phyloP scores from a whole-genome alignment of 1,284 basidiomycete species.

The Anthracocystis walkeri region DNA sequence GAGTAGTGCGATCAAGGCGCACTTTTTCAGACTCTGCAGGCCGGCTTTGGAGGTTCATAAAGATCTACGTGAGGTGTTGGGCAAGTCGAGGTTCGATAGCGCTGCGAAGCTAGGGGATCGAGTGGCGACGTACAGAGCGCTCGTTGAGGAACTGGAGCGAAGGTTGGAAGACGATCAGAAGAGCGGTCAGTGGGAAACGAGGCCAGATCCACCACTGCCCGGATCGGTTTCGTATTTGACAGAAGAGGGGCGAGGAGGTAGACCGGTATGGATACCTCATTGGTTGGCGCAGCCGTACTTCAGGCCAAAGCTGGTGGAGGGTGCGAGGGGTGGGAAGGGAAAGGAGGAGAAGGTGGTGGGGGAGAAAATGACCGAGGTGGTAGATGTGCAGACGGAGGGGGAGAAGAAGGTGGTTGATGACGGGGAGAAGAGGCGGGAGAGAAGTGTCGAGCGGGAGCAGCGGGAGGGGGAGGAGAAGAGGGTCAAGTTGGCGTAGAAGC shows the following conservation, averaged over 20 bases:
- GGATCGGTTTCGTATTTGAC: constrained; percentile 39
- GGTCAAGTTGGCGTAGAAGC: constrained; percentile 7
- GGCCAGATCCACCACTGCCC: constrained; percentile 26
- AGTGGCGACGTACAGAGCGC: constrained; percentile 74
- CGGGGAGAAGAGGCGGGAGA: constrained; percentile 5
- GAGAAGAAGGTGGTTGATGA: constrained; percentile 9
- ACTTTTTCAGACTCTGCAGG: constrained; percentile 90
- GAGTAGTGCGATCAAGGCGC: constrained; percentile 84
- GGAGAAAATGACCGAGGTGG: constrained; percentile 2
- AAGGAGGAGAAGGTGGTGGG: background rate
- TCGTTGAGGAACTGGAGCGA: constrained; percentile 78
- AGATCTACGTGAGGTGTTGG: constrained; percentile 80
- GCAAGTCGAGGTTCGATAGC: constrained; percentile 69
- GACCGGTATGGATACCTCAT: constrained; percentile 77
- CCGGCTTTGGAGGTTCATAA: constrained; percentile 79
- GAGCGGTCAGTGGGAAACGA: constrained; percentile 19
- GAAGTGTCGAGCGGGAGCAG: constrained; percentile 14
- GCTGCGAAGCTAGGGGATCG: constrained; percentile 71
- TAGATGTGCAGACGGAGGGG: constrained; percentile 26
- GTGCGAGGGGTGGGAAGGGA: constrained; percentile 2
- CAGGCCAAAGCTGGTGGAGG: constrained; percentile 71
- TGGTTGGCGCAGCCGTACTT: constrained; percentile 90
- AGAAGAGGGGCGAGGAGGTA: constrained; percentile 65
- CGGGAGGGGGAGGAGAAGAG: constrained; percentile 10
- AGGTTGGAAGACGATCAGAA: constrained; percentile 75